Evolutionary conservation across 768 basidiomycete genomes (phyloP).

Genomic region (Pisolithus microcarpus): DNA sequence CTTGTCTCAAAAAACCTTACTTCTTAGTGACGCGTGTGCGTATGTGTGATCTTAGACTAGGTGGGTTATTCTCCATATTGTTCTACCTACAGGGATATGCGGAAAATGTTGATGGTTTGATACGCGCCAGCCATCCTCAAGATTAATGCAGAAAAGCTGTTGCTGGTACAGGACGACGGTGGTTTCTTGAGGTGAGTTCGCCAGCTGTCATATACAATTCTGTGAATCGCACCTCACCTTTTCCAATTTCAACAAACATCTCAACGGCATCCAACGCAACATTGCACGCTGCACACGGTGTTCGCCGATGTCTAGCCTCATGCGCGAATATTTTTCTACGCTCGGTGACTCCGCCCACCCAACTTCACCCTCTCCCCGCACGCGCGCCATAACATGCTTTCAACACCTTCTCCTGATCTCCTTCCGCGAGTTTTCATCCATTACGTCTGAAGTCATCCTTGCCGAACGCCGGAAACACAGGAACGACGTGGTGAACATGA

Average conservation of each 20-base stretch:
- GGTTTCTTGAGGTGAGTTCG: conserved; percentile 80
- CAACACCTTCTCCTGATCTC: conserved; percentile 95
- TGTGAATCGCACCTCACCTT: no score
- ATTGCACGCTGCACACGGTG: no score
- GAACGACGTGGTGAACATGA: conserved; percentile 83
- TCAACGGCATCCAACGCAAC: no score
- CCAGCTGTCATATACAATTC: no score
- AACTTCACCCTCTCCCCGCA: conserved; percentile 75
- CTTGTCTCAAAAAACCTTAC: background rate
- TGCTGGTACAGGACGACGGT: conserved; percentile 94
- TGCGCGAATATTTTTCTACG: conserved; percentile 92
- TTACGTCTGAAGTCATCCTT: conserved; percentile 90
- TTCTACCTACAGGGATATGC: background rate
- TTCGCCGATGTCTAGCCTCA: conserved; percentile 46
- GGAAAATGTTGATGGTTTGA: conserved; percentile 9
- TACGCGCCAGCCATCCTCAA: conserved; percentile 78
- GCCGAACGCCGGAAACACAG: conserved; percentile 81
- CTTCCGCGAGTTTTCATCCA: conserved; percentile 94
- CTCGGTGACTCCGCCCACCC: conserved; percentile 95
- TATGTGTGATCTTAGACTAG: no score
- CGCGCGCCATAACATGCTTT: conserved; percentile 92
- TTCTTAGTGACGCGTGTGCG: no score
- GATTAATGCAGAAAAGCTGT: conserved; percentile 89
- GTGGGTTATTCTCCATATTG: no score
- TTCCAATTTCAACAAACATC: no score